These are phyloP conservation scores for Neolecta irregularis DNA, from an alignment of 1,139 yeast genomes.

Conservation along the genomic window DNA sequence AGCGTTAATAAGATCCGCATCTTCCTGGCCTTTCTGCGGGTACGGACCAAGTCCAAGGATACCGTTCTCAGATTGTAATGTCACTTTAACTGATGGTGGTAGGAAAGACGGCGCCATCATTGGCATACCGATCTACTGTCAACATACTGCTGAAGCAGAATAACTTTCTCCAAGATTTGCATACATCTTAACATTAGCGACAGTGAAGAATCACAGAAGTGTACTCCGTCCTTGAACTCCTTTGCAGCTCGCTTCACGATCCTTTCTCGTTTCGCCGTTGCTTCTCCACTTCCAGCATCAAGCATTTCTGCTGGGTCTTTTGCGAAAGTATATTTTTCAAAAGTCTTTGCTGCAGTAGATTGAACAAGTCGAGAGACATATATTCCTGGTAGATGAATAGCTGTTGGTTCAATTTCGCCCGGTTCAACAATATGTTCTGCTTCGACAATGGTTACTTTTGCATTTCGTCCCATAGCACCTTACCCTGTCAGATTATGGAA, in stretches of 20 bases:
- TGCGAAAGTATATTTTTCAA: slow-evolving; percentile 22
- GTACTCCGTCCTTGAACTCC: slow-evolving; percentile 25
- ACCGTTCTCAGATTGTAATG: slow-evolving; percentile 37
- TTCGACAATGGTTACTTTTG: slow-evolving; percentile 34
- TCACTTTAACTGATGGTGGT: slow-evolving; percentile 27
- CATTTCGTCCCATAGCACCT: slow-evolving; percentile 34
- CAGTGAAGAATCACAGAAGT: too few species aligned
- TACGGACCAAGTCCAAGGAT: slow-evolving; percentile 36
- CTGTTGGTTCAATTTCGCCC: slow-evolving; percentile 33
- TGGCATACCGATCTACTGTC: slow-evolving; percentile 40
- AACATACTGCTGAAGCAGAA: too few species aligned
- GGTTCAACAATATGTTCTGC: slow-evolving; percentile 37
- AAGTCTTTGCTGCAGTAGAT: slow-evolving; percentile 31
- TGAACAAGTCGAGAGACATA: slow-evolving; percentile 31
- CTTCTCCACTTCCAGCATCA: slow-evolving; percentile 9
- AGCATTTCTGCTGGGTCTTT: slow-evolving; percentile 4
- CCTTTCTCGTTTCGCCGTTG: slow-evolving; percentile 22
- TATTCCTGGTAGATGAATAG: slow-evolving; percentile 35
- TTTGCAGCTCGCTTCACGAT: slow-evolving; percentile 34
- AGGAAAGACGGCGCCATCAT: slow-evolving; percentile 34
- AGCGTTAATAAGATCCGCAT: slow-evolving; percentile 36
- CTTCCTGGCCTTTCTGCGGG: slow-evolving; percentile 32
- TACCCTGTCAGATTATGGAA: too few species aligned
- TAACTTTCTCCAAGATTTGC: slow-evolving; percentile 37
- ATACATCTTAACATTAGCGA: too few species aligned